Evolutionary conservation across 306 rosid genomes (phyloP), one percentile per base, ranked within the genome.

Genomic region (Gillenia trifoliata): DNA sequence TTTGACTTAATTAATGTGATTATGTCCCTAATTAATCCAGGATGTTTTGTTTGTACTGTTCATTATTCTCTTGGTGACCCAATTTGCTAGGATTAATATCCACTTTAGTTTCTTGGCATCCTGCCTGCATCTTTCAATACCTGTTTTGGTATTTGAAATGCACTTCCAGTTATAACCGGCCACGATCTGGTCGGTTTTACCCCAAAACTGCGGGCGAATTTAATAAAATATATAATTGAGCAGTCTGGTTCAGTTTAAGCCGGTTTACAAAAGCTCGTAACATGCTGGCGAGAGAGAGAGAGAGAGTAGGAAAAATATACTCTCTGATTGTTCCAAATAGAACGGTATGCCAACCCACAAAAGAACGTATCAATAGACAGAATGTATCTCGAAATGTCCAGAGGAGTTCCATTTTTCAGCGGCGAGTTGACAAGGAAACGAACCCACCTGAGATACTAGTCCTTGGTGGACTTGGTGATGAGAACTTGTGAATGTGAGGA

Each of bases 401-500:
- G 36, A 68, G 13, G 40, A 59, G 52, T 68, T 41, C 40, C 61
- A 34, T 68, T 68, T 68, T 41, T 72, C 23, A 1, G 16, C 2
- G 40, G 66, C n/a, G 30, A 43, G 68, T 80, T 69, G 77, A 62
- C n/a, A 54, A 49, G 11, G 50, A 2, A 11, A 3, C 50, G 61
- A 61, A 33, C 40, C 20, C 56, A 56, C 50, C 47, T 28, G 55
- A n/a, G 57, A 59, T 16, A n/a, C 43, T 64, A 77, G n/a, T 77
- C 82, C 54, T 73, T 77, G 65, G 85, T 60, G 76, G 81, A 77
- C 64, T 77, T 80, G 80, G 64, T 75, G n/a, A 77, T 68, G 26
- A 77, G 85, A 52, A 77, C 72, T 54, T 63, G 77, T 77, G 82
- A 40, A 82, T 80, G 77, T 75, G 80, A 30, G 84, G 20, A 80